A percentile compares a stretch with the other conserved stretches of the same genome.
These are phyloP conservation scores for Trichophyton verrucosum DNA, from an alignment of 2,329 filamentous ascomycete species.

Conservation along the genomic window DNA sequence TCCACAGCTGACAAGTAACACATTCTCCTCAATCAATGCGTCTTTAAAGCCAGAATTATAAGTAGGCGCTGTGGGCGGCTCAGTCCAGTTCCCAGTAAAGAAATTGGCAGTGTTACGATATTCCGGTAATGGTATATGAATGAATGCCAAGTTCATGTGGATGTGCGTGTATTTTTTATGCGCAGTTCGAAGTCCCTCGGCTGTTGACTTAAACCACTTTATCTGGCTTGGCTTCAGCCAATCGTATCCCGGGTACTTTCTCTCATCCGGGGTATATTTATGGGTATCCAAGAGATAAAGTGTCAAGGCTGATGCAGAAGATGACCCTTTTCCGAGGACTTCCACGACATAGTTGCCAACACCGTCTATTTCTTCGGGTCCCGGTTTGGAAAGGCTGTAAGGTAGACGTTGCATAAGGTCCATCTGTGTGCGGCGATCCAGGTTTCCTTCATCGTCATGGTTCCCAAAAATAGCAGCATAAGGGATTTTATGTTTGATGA, in stretches of 20 bases:
- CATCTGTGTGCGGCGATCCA: conserved; percentile 71
- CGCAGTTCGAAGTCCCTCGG: conserved; percentile 58
- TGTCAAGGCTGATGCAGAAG: conserved; percentile 78
- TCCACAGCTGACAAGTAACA: conserved; percentile 80
- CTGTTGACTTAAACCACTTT: conserved; percentile 79
- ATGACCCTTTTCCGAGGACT: conserved; percentile 64
- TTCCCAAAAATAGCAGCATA: conserved; percentile 95
- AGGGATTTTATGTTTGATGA: conserved; percentile 78
- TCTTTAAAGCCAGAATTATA: conserved; percentile 92
- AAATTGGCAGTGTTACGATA: conserved; percentile 53
- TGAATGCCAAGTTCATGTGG: conserved; percentile 92
- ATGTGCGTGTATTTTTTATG: conserved; percentile 79
- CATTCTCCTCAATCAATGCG: conserved; percentile 70
- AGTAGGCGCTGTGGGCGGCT: conserved; percentile 71
- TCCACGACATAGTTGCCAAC: conserved; percentile 94
- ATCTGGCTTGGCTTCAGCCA: conserved; percentile 95
- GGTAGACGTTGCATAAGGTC: conserved; percentile 72
- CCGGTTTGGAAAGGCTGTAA: conserved; percentile 74
- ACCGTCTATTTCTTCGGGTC: conserved; percentile 72
- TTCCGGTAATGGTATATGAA: conserved; percentile 91
- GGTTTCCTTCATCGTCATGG: conserved; percentile 82
- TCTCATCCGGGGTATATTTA: conserved; percentile 79
- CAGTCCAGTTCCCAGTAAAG: conserved; percentile 60
- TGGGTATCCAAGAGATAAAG: conserved; percentile 94
- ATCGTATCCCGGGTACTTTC: conserved; percentile 82